phyloP scores from a whole-genome alignment of 345 rosid genomes.

The Brassica juncea region DNA sequence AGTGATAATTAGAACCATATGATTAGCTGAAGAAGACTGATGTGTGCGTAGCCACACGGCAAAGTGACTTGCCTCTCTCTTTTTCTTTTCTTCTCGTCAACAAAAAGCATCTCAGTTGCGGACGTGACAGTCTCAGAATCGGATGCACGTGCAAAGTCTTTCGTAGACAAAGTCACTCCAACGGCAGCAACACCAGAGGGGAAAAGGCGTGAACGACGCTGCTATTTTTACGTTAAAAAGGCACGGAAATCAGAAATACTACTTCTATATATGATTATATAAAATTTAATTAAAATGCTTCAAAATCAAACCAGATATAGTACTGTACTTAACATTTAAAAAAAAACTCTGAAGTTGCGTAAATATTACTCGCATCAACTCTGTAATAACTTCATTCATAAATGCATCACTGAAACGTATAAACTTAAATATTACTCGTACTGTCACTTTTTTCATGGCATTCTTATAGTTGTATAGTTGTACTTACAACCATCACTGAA shows the following conservation, averaged over 20 bases:
- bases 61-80: neutral
- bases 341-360: neutral
- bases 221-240: neutral
- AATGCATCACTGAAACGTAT: conserved; percentile 31
- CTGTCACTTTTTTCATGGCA: conserved; percentile 30
- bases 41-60: conserved; percentile 20
- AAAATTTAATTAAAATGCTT: neutral
- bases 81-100: neutral
- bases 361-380: neutral
- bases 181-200: conserved; percentile 27
- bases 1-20: neutral
- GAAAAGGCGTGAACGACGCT: conserved; percentile 33
- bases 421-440: neutral
- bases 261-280: neutral
- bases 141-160: conserved; percentile 32
- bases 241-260: conserved; percentile 17
- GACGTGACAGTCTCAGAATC: conserved; percentile 22
- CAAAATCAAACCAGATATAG: neutral
- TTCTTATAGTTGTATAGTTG: conserved; percentile 7
- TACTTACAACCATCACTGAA: conserved; percentile 24
- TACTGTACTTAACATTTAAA: neutral
- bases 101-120: conserved; percentile 8
- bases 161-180: conserved; percentile 25
- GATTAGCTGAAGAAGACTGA: conserved; percentile 35
- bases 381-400: neutral